Evolutionary conservation across 129 eudicot species (phyloP).

Genomic region (Apium graveolens): DNA sequence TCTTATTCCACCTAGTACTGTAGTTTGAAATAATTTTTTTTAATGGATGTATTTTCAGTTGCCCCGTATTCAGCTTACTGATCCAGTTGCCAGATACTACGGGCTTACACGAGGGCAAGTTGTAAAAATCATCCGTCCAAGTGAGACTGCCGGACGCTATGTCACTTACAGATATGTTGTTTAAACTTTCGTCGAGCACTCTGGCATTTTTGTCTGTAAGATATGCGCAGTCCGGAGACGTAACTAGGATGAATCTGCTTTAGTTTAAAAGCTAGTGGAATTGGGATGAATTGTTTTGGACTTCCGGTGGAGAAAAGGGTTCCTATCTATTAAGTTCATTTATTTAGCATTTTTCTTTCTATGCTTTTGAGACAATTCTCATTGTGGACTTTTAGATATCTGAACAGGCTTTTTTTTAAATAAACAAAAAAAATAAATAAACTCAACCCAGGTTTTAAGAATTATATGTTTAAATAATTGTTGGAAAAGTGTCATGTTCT

Average conservation of each 20-base stretch:
- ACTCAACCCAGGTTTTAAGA: too few relatives aligned
- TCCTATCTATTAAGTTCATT: neutral
- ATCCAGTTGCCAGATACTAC: constrained; percentile 77
- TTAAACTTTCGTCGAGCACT: constrained; percentile 16
- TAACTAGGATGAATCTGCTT: neutral
- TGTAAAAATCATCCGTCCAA: constrained; percentile 70
- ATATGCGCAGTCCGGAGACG: too few relatives aligned
- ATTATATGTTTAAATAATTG: too few relatives aligned
- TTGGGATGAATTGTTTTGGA: neutral
- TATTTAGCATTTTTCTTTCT: neutral
- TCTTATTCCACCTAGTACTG: neutral
- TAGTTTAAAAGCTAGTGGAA: neutral
- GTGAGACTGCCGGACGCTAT: constrained; percentile 85
- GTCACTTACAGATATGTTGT: constrained; percentile 79
- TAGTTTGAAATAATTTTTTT: neutral
- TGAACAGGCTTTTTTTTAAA: too few relatives aligned
- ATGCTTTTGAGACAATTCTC: neutral
- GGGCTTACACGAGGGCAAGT: constrained; percentile 89
- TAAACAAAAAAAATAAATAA: too few relatives aligned
- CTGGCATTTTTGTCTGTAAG: neutral
- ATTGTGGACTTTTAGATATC: neutral
- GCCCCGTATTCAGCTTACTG: constrained; percentile 74
- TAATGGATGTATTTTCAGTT: constrained; percentile 33
- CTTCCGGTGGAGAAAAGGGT: neutral
- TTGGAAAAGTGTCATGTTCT: too few relatives aligned